Conservation (phyloP, 225 moss, liverwort and hornwort genomes). For the Bryum argenteum region DNA sequence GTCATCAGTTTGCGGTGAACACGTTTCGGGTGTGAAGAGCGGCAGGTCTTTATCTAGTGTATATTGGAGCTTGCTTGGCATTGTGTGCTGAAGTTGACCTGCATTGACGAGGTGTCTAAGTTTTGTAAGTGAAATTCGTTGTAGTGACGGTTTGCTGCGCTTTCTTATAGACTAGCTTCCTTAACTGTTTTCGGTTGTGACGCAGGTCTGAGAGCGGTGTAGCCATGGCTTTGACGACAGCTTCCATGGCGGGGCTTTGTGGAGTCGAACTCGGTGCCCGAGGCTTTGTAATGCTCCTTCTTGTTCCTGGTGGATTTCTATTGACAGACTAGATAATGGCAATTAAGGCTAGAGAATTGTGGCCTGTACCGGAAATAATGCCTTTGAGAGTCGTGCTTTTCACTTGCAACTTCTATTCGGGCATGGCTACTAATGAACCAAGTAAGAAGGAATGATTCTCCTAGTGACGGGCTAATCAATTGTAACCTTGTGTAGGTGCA, state of each 20-base stretch:
- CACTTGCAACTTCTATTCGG: too few species aligned
- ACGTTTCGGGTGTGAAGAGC: too few species aligned
- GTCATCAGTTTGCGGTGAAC: too few species aligned
- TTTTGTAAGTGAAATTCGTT: background rate
- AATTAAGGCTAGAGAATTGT: background rate
- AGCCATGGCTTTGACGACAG: conserved; percentile 52
- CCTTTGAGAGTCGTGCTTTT: background rate
- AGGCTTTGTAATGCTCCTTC: conserved; percentile 36
- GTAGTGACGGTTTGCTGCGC: background rate
- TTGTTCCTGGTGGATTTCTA: background rate
- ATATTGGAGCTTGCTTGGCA: too few species aligned
- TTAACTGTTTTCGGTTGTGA: conserved; percentile 3
- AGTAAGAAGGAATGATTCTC: background rate
- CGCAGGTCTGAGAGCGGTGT: conserved; percentile 19
- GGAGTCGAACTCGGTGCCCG: conserved; percentile 35
- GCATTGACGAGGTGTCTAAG: too few species aligned
- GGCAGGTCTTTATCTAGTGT: too few species aligned
- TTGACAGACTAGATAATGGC: too few species aligned
- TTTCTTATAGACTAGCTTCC: background rate
- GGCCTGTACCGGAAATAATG: too few species aligned
- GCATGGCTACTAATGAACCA: background rate
- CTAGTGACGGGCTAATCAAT: background rate
- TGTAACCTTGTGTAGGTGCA: conserved; percentile 31
- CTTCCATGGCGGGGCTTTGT: conserved; percentile 51
- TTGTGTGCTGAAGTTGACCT: too few species aligned